Evolutionary conservation across 228 moss, liverwort and hornwort genomes (phyloP).

Genomic region (Sphagnum fallax): DNA sequence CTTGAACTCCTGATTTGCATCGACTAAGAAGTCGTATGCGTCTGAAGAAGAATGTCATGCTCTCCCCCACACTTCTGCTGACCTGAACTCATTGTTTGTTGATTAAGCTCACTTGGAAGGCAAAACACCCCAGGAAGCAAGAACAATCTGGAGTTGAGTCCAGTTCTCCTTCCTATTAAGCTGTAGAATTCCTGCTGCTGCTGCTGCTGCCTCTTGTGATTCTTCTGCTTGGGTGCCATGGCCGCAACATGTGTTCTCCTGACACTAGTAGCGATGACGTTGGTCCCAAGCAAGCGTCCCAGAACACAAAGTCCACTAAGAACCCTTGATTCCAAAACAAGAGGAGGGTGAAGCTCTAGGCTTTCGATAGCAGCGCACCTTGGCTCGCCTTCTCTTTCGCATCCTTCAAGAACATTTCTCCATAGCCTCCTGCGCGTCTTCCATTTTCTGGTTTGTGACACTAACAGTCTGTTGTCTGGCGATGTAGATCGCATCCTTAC

Average conservation of each 20-base stretch:
- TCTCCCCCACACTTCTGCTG: slow-evolving; percentile 83
- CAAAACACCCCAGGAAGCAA: no score
- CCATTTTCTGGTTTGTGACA: slow-evolving; percentile 4
- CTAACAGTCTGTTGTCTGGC: slow-evolving; percentile 16
- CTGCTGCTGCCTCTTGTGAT: no score
- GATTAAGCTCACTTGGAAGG: no score
- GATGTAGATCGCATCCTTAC: slow-evolving; percentile 1
- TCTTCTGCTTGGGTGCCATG: no score
- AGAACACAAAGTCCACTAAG: no score
- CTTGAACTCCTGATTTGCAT: slow-evolving; percentile 61
- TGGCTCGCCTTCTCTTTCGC: slow-evolving; percentile 31
- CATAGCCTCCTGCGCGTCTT: slow-evolving; percentile 31
- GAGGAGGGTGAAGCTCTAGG: not conserved
- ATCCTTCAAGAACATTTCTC: slow-evolving; percentile 17
- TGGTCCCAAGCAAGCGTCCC: no score
- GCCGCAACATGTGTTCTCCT: no score
- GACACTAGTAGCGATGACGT: no score
- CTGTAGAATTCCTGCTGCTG: no score
- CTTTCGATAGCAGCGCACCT: slow-evolving; percentile 17
- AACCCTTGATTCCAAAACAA: no score
- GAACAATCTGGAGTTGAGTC: no score
- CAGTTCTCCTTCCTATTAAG: no score
- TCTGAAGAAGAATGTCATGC: slow-evolving; percentile 86
- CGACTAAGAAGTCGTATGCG: slow-evolving; percentile 76
- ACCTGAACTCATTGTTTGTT: slow-evolving; percentile 36